Conservation (phyloP, 495 filamentous ascomycete species). For the Talaromyces ruber region DNA sequence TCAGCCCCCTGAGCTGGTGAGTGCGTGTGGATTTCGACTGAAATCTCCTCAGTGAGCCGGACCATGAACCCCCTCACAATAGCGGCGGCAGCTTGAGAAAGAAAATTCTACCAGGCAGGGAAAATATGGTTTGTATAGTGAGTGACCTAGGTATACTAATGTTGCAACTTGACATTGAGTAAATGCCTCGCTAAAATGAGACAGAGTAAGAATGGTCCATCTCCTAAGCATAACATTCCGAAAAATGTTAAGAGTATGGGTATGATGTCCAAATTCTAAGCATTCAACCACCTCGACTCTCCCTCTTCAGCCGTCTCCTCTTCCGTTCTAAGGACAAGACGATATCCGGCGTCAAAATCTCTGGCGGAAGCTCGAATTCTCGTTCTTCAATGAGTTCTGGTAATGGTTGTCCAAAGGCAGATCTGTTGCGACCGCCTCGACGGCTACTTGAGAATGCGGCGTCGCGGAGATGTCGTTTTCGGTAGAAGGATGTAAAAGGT, state of each 20-base stretch:
- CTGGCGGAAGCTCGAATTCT: slow-evolving; percentile 69
- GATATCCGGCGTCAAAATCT: slow-evolving; percentile 58
- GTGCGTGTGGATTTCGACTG: no score
- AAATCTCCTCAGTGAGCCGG: slow-evolving; percentile 7
- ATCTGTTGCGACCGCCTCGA: slow-evolving; percentile 43
- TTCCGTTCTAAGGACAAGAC: slow-evolving; percentile 57
- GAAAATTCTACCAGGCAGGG: no score
- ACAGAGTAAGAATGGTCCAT: background rate
- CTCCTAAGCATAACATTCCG: background rate
- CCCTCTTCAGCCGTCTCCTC: slow-evolving; percentile 37
- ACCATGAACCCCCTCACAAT: slow-evolving; percentile 3
- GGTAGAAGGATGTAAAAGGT: slow-evolving; percentile 81
- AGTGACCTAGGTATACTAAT: background rate
- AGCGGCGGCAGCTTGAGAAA: background rate
- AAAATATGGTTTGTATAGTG: no score
- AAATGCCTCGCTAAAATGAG: background rate
- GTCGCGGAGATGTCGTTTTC: slow-evolving; percentile 66
- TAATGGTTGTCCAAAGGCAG: slow-evolving; percentile 75
- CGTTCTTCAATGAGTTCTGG: slow-evolving; percentile 57
- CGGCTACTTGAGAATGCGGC: slow-evolving; percentile 58
- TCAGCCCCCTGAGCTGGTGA: no score
- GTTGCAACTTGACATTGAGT: background rate
- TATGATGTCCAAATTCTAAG: background rate
- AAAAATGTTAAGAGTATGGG: background rate
- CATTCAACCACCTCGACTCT: slow-evolving; percentile 14